Evolutionary conservation across 1,284 basidiomycete genomes (phyloP).

Genomic region (Tylopilus sp.): DNA sequence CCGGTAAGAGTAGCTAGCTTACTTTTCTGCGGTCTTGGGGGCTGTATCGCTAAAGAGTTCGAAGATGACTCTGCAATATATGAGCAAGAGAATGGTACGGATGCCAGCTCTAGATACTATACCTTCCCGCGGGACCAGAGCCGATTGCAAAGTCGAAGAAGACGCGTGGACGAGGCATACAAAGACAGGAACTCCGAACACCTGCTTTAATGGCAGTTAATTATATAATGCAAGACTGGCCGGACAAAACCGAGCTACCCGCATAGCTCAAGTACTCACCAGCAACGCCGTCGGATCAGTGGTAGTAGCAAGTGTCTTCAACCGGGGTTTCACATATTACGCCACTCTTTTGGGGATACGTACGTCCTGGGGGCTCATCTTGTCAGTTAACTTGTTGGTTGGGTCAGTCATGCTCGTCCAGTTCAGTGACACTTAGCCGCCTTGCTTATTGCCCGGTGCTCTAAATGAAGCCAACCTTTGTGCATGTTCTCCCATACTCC

Average conservation of each 20-base stretch:
- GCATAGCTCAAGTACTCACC: neutral
- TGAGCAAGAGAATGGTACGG: conserved; percentile 1
- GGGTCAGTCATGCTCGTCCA: neutral
- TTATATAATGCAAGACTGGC: conserved; percentile 15
- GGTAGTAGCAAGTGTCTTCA: neutral
- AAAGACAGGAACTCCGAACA: neutral
- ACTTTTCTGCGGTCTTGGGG: conserved; percentile 89
- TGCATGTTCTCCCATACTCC: conserved; percentile 20
- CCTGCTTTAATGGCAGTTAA: neutral
- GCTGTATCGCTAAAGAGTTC: conserved; percentile 75
- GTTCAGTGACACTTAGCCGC: conserved; percentile 1
- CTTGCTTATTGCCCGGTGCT: conserved; percentile 4
- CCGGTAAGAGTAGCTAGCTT: conserved; percentile 29
- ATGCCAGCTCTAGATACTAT: neutral
- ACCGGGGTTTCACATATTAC: neutral
- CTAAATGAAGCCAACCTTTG: conserved; percentile 14
- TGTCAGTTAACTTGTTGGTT: neutral
- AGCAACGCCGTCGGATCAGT: conserved; percentile 2
- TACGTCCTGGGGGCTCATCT: neutral
- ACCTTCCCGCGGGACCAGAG: conserved; percentile 57
- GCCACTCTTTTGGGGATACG: neutral
- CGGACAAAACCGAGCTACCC: neutral
- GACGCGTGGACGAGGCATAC: conserved; percentile 49
- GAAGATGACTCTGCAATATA: conserved; percentile 59
- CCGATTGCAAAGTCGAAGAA: conserved; percentile 67